Base-by-base conservation (phyloP, 441 rosid species). In the Adansonia madagascariensis region DNA sequence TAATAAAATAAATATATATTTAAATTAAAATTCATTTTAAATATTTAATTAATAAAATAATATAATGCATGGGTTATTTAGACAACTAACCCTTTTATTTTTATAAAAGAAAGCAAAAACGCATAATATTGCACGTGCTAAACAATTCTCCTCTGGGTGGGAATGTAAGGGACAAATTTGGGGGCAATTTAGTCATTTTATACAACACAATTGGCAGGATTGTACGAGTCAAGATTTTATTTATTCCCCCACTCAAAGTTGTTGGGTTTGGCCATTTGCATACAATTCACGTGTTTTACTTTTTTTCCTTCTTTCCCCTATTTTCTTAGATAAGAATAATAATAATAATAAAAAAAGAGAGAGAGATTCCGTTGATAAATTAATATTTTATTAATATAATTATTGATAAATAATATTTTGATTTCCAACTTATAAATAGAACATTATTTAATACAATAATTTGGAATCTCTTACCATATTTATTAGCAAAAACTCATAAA, bases 121-220 rank as follows among this genome's bases (percentile, higher is more conserved):
- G 66, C 15, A 8, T 15, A 31, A 62, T 62, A 12, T 2, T 49
- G 57, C 75, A 79, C 78, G 78, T 75, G 82, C 18, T 79, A 68
- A 79, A 74, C 65, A 62, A 62, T 35, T 62, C 8, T 31, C 7
- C 18, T 15, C 4, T 27, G 31, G 1, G 31, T 27, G 31, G 31
- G 1, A 27, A 39, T 39, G 2, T 1, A 7, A 12, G 14, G 43
- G 17, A 24, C 43, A 27, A 0, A 3, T 0, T 10, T 27, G 8
- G 41, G n/a, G 31, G 41, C 27, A 10, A 10, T 60, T 60, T 0
- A 10, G 41, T 24, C n/a, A 10, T 22, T 10, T 20, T 10, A 3
- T 2, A 7, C 11, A 27, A 27, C 31, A 27, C 31, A 1, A 27
- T 0, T 44, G 76, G 41, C 68, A 11, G 7, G 14, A 20, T 22